phyloP scores from a whole-genome alignment of 306 rosid genomes.

The Aeschynomene evenia region DNA sequence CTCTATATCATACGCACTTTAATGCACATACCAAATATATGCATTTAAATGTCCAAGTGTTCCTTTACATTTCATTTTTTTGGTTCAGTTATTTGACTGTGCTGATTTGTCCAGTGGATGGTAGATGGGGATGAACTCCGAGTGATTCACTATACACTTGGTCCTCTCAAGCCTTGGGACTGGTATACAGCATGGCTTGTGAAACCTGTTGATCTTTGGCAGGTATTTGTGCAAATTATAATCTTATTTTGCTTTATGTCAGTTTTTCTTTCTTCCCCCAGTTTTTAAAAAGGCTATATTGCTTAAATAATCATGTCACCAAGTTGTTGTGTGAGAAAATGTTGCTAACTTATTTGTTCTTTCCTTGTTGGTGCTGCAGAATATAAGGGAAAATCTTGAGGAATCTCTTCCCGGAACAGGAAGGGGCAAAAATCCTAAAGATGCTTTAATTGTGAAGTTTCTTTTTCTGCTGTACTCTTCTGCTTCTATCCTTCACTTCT shows the following conservation, averaged over 20 bases:
- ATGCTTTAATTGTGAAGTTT: conserved; percentile 65
- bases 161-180: conserved; percentile 99
- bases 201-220: conserved; percentile 98
- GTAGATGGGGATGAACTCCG: conserved; percentile 72
- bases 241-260: neutral
- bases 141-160: conserved; percentile 87
- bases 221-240: conserved; percentile 53
- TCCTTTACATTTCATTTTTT: conserved; percentile 6
- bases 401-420: conserved; percentile 93
- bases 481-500: conserved; percentile 52
- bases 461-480: conserved; percentile 62
- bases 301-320: neutral
- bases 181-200: conserved; percentile 98
- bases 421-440: conserved; percentile 81
- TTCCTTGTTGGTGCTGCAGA: conserved; percentile 49
- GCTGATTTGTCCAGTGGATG: conserved; percentile 74
- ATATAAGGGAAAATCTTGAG: conserved; percentile 68
- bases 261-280: neutral
- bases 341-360: neutral
- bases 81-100: conserved; percentile 25
- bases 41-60: conserved; percentile 15
- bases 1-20: neutral
- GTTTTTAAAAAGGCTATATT: neutral
- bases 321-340: conserved; percentile 14
- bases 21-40: neutral